A percentile compares a stretch with the other conserved stretches of the same genome.
These are phyloP conservation scores for Penicillium subrubescens DNA, from an alignment of 495 filamentous ascomycete species.

Conservation along the genomic window DNA sequence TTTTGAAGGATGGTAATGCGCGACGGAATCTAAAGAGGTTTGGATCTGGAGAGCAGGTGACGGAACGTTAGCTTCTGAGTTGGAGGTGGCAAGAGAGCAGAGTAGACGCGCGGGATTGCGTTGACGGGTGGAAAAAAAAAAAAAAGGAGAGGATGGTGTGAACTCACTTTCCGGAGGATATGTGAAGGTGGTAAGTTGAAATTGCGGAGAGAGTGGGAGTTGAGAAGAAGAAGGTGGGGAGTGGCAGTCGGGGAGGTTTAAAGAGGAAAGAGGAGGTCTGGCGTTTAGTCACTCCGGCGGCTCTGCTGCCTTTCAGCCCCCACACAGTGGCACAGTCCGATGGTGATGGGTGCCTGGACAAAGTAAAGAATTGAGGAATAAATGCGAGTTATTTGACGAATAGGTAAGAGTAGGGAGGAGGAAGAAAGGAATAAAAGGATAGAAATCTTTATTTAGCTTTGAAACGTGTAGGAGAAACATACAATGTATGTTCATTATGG, in stretches of 20 bases:
- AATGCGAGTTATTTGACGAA: no score
- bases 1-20: not conserved
- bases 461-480: not conserved
- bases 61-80: not conserved
- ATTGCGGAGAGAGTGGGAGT: not conserved
- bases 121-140: not conserved
- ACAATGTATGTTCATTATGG: not conserved
- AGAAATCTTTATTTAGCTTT: not conserved
- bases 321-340: not conserved
- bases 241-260: not conserved
- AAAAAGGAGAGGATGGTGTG: not conserved
- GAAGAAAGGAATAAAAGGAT: not conserved
- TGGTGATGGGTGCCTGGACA: not conserved
- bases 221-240: not conserved
- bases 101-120: not conserved
- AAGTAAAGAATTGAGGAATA: not conserved
- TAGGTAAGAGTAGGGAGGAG: not conserved
- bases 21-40: not conserved
- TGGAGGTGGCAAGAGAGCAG: not conserved
- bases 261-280: not conserved
- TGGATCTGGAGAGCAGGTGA: not conserved
- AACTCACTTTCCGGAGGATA: not conserved
- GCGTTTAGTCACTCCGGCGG: not conserved
- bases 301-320: slow-evolving; percentile 4
- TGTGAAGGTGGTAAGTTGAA: not conserved